phyloP scores from a whole-genome alignment of 345 rosid genomes.

The Syzygium oleosum region DNA sequence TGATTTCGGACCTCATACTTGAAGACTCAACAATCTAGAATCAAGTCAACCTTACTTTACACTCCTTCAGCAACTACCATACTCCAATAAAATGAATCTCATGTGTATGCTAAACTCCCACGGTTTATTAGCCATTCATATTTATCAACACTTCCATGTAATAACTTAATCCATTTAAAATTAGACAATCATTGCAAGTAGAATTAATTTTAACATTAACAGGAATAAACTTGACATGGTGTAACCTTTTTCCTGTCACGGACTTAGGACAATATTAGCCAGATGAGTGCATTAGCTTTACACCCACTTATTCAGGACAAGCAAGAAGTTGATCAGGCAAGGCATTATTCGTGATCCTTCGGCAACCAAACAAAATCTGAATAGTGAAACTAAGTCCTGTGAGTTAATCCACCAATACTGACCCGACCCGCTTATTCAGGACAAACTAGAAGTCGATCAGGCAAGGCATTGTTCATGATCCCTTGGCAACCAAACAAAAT shows the following conservation, averaged over 20 bases:
- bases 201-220: background rate
- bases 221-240: background rate
- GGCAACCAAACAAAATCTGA: background rate
- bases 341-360: background rate
- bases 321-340: background rate
- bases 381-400: background rate
- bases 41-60: background rate
- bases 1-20: background rate
- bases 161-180: background rate
- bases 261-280: background rate
- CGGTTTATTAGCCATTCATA: background rate
- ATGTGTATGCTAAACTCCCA: background rate
- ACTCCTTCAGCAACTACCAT: background rate
- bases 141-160: background rate
- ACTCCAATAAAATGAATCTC: background rate
- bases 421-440: slow-evolving; percentile 34
- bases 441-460: background rate
- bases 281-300: background rate
- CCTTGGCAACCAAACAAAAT: slow-evolving; percentile 1
- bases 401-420: slow-evolving; percentile 9
- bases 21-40: background rate
- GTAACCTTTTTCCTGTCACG: background rate
- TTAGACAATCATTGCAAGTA: background rate
- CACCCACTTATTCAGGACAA: background rate
- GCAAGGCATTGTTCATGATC: background rate